Conservation (phyloP, 495 filamentous ascomycete species). For the Polyplosphaeria fusca region DNA sequence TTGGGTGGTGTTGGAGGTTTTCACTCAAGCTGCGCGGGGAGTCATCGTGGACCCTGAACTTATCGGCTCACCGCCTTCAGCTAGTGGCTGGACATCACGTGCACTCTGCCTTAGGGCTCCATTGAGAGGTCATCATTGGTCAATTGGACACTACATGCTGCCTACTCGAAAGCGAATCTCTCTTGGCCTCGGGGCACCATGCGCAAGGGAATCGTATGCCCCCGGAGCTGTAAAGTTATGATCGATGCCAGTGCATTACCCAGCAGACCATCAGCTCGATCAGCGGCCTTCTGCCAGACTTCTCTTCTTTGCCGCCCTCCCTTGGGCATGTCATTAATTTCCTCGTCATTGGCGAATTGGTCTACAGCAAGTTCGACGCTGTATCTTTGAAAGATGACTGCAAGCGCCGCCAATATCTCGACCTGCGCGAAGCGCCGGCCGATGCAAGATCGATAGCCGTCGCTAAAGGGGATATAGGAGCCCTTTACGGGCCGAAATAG, state of each 20-base stretch:
- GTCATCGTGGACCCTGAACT: not conserved
- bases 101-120: too few species aligned
- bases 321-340: constrained; percentile 53
- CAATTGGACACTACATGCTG: too few species aligned
- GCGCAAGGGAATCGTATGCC: constrained; percentile 56
- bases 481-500: constrained; percentile 62
- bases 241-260: constrained; percentile 47
- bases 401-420: constrained; percentile 66
- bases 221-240: constrained; percentile 63
- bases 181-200: constrained; percentile 58
- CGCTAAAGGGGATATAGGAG: constrained; percentile 69
- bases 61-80: not conserved
- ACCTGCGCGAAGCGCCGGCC: constrained; percentile 74
- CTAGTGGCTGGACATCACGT: not conserved
- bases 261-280: constrained; percentile 48
- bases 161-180: constrained; percentile 49
- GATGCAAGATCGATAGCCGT: constrained; percentile 66
- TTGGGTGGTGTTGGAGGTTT: not conserved
- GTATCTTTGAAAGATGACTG: constrained; percentile 61
- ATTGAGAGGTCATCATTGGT: too few species aligned
- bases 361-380: constrained; percentile 64
- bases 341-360: constrained; percentile 58
- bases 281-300: constrained; percentile 54
- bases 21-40: not conserved
- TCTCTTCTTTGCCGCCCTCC: constrained; percentile 45